phyloP scores from a whole-genome alignment of 2,329 filamentous ascomycete genomes.

The Penicillium sp. region DNA sequence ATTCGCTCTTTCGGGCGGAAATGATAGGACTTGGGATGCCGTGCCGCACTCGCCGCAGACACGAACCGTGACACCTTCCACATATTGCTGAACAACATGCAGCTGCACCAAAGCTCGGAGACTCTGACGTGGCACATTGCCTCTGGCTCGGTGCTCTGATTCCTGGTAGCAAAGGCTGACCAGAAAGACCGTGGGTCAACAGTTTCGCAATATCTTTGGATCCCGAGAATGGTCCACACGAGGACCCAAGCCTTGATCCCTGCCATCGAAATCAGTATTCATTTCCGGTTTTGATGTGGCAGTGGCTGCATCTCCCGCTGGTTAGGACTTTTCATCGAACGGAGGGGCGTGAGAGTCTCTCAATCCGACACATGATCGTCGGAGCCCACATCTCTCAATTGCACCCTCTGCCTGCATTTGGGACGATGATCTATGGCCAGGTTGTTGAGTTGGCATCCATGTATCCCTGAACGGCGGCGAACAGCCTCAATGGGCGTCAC shows the following conservation, averaged over 20 bases:
- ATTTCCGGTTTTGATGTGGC: conserved; percentile 11
- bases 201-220: conserved; percentile 22
- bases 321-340: neutral
- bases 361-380: conserved; percentile 27
- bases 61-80: conserved; percentile 38
- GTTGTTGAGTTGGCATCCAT: conserved; percentile 36
- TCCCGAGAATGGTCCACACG: conserved; percentile 15
- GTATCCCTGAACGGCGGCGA: conserved; percentile 24
- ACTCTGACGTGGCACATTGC: conserved; percentile 45
- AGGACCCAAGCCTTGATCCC: conserved; percentile 12
- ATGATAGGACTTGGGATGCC: conserved; percentile 36
- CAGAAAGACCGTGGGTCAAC: conserved; percentile 27
- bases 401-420: conserved; percentile 17
- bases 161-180: conserved; percentile 29
- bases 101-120: conserved; percentile 42
- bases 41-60: conserved; percentile 35
- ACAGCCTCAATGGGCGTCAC: conserved; percentile 24
- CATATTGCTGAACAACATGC: conserved; percentile 39
- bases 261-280: conserved; percentile 11
- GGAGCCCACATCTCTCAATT: conserved; percentile 21
- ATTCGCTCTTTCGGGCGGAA: conserved; percentile 28
- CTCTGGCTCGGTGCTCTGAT: conserved; percentile 35
- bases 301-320: conserved; percentile 17
- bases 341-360: conserved; percentile 4
- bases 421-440: conserved; percentile 29